Conservation (phyloP, 345 rosid genomes). For the Rhizophora apiculata region DNA sequence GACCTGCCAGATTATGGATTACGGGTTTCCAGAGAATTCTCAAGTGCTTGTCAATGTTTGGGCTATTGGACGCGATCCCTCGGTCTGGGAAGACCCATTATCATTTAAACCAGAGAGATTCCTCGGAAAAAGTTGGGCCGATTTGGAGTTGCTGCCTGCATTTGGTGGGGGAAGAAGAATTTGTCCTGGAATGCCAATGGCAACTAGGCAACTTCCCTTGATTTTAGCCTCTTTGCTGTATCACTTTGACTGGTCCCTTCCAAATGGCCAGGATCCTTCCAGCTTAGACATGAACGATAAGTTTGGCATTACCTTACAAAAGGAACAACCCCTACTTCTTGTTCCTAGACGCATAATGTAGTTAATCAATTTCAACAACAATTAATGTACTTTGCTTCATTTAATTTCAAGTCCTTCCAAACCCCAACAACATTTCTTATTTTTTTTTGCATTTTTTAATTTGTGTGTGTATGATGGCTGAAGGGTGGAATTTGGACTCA, state of each 20-base stretch:
- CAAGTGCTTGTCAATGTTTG: conserved; percentile 17
- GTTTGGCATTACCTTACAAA: conserved; percentile 9
- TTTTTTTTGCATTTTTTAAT: no score
- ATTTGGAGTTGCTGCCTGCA: conserved; percentile 4
- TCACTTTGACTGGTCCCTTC: conserved; percentile 20
- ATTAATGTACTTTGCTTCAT: no score
- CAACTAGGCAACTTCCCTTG: neutral
- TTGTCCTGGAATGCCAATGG: conserved; percentile 20
- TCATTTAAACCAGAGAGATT: conserved; percentile 22
- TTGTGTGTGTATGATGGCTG: no score
- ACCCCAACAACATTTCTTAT: no score
- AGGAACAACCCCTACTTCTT: neutral
- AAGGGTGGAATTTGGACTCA: no score
- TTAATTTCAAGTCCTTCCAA: no score
- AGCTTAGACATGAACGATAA: conserved; percentile 4
- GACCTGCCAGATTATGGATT: conserved; percentile 19
- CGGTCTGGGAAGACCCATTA: conserved; percentile 15
- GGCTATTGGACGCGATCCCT: conserved; percentile 18
- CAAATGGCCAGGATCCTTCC: conserved; percentile 5
- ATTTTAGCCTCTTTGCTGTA: conserved; percentile 11
- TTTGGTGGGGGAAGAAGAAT: conserved; percentile 22
- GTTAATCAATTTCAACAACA: no score
- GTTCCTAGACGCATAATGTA: neutral
- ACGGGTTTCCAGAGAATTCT: conserved; percentile 14
- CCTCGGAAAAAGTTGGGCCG: neutral